These are phyloP conservation scores for Kazachstania martiniae DNA, from an alignment of 805 yeast genomes.

Conservation along the genomic window DNA sequence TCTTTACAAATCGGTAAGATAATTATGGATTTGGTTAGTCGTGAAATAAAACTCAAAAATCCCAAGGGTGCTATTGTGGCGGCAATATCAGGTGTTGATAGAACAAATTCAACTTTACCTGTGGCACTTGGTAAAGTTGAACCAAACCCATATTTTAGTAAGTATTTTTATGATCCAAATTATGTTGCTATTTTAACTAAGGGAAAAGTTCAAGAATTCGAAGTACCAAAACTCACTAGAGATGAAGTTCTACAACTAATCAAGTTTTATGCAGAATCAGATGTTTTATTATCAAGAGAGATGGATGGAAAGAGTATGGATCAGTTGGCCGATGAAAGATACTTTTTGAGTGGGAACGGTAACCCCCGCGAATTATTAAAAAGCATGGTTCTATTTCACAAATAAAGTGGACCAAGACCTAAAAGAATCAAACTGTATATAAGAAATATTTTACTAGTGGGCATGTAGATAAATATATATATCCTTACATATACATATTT, in stretches of 20 bases:
- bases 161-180: constrained; percentile 40
- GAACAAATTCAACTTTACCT: constrained; percentile 43
- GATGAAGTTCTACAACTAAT: constrained; percentile 36
- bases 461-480: not conserved
- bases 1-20: constrained; percentile 55
- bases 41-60: constrained; percentile 35
- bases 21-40: constrained; percentile 44
- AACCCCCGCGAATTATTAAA: constrained; percentile 45
- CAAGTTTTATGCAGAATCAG: constrained; percentile 31
- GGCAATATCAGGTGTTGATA: constrained; percentile 49
- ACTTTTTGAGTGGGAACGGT: constrained; percentile 52
- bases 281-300: constrained; percentile 31
- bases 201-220: constrained; percentile 30
- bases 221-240: constrained; percentile 34
- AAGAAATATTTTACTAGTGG: no score
- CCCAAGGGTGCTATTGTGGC: constrained; percentile 53
- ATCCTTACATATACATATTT: not conserved
- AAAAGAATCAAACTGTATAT: not conserved
- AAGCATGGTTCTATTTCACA: constrained; percentile 18
- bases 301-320: constrained; percentile 24
- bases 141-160: constrained; percentile 46
- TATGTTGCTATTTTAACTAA: constrained; percentile 39
- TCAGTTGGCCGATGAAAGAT: constrained; percentile 37
- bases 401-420: no score
- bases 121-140: constrained; percentile 44